phyloP scores from a whole-genome alignment of 495 filamentous ascomycete genomes.

The Friedmanniomyces endolithicus region DNA sequence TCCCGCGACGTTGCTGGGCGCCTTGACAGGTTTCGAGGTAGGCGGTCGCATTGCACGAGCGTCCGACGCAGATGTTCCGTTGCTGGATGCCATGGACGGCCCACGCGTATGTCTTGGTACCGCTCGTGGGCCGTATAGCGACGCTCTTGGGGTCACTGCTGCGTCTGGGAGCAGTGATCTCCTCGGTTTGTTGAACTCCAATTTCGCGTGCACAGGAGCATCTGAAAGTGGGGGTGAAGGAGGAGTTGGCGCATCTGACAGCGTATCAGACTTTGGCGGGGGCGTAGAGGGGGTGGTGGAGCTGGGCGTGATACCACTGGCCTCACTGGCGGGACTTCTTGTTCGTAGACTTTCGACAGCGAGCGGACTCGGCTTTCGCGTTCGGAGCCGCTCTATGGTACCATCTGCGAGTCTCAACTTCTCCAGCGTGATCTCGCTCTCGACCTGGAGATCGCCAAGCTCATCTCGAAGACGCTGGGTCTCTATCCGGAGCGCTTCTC shows the following conservation, averaged over 20 bases:
- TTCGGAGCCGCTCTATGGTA: slow-evolving; percentile 39
- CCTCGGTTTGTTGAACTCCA: slow-evolving; percentile 28
- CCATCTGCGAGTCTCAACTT: slow-evolving; percentile 64
- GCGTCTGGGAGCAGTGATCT: slow-evolving; percentile 29
- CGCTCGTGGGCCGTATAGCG: slow-evolving; percentile 17
- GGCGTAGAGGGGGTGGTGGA: slow-evolving; percentile 41
- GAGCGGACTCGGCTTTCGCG: slow-evolving; percentile 39
- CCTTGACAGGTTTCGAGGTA: slow-evolving; percentile 28
- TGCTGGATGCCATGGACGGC: slow-evolving; percentile 40
- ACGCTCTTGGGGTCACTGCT: slow-evolving; percentile 39
- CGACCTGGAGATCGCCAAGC: slow-evolving; percentile 80
- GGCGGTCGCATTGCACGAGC: slow-evolving; percentile 28
- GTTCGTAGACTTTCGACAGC: slow-evolving; percentile 28
- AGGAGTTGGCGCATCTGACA: slow-evolving; percentile 40
- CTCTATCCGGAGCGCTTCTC: slow-evolving; percentile 76
- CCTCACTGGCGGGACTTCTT: slow-evolving; percentile 38
- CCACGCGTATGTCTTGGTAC: slow-evolving; percentile 39
- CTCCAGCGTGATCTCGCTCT: slow-evolving; percentile 86
- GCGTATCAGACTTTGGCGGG: slow-evolving; percentile 59
- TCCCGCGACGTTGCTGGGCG: slow-evolving; percentile 24
- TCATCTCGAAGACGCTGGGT: slow-evolving; percentile 80
- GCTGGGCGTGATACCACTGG: slow-evolving; percentile 28
- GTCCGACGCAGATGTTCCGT: slow-evolving; percentile 27
- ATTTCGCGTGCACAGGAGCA: slow-evolving; percentile 21
- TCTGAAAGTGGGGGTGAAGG: slow-evolving; percentile 48